Evolutionary conservation across 129 eudicot genomes (phyloP).

Genomic region (Daucus carota): DNA sequence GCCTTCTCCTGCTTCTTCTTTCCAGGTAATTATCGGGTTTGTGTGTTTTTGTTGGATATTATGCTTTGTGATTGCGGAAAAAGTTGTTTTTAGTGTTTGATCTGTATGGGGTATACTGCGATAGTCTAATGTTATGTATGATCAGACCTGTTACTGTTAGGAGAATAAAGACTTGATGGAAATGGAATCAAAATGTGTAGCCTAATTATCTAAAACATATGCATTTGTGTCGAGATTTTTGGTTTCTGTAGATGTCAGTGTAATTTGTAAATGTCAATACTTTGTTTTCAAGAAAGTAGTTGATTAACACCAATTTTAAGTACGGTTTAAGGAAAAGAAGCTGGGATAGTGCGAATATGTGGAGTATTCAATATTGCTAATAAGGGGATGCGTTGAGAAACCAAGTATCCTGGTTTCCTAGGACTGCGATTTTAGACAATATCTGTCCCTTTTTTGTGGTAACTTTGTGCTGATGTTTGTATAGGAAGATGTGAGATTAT

Average conservation of each 20-base stretch:
- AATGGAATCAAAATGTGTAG: neutral
- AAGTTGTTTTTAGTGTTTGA: neutral
- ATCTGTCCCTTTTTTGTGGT: neutral
- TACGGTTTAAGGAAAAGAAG: too few relatives aligned
- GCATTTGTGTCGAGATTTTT: neutral
- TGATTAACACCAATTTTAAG: too few relatives aligned
- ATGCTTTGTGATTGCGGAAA: neutral
- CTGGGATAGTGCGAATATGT: too few relatives aligned
- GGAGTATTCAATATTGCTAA: too few relatives aligned
- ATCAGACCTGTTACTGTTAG: neutral
- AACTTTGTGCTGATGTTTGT: neutral
- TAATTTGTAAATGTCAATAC: neutral
- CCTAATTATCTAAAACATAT: neutral
- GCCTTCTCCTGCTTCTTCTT: slow-evolving; percentile 90
- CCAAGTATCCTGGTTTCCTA: neutral
- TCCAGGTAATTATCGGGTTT: slow-evolving; percentile 29
- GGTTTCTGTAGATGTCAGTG: neutral
- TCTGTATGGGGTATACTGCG: neutral
- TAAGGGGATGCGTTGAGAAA: too few relatives aligned
- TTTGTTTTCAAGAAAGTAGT: too few relatives aligned
- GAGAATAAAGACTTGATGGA: neutral
- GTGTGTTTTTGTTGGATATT: neutral
- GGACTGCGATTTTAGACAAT: neutral
- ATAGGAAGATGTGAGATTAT: neutral
- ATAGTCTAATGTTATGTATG: neutral